Evolutionary conservation across 495 filamentous ascomycete species (phyloP).

Genomic region (Terfezia claveryi): DNA sequence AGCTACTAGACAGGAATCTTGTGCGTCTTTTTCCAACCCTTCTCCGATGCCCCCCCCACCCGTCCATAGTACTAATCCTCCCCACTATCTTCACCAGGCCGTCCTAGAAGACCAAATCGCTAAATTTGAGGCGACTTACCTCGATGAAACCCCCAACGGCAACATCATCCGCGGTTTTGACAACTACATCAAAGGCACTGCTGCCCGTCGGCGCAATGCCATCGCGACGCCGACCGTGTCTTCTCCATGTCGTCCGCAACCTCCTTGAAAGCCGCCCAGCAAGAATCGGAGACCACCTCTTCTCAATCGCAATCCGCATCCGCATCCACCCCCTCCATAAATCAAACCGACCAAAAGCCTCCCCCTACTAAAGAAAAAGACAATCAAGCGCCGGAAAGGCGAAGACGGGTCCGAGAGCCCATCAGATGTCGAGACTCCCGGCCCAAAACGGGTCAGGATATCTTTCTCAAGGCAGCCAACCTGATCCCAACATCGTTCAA

Average conservation of each 20-base stretch:
- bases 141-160: constrained; percentile 70
- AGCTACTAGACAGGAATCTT: constrained; percentile 42
- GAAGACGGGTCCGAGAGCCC: constrained; percentile 20
- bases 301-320: constrained; percentile 14
- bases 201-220: constrained; percentile 29
- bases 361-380: constrained; percentile 13
- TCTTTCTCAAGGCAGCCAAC: constrained; percentile 16
- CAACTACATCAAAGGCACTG: constrained; percentile 76
- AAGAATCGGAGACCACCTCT: constrained; percentile 12
- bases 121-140: constrained; percentile 64
- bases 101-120: constrained; percentile 64
- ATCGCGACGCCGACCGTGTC: constrained; percentile 31
- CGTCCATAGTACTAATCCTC: too few species aligned
- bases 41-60: neutral
- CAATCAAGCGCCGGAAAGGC: constrained; percentile 12
- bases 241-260: constrained; percentile 40
- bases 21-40: constrained; percentile 19
- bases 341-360: constrained; percentile 1
- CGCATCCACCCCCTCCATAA: constrained; percentile 10
- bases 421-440: constrained; percentile 20
- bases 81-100: constrained; percentile 20
- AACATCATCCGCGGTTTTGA: constrained; percentile 98
- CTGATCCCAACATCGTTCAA: neutral
- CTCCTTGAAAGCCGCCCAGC: constrained; percentile 22
- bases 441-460: constrained; percentile 18